Base-by-base conservation (phyloP, 129 eudicot species). In the Tanacetum coccineum region DNA sequence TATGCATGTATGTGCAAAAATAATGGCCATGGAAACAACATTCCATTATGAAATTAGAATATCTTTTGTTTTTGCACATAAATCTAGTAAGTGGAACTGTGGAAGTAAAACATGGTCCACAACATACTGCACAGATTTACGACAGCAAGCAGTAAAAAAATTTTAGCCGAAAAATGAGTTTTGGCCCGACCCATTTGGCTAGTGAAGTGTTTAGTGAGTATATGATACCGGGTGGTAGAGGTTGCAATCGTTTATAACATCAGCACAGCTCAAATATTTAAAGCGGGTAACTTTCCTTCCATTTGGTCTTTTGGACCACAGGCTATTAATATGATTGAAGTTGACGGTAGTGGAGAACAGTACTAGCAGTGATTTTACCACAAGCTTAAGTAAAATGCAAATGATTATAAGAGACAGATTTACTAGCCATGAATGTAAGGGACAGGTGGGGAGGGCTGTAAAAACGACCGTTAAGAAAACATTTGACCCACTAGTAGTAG, bases 201-300 rank as follows among this genome's bases (percentile, higher is more conserved):
- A 0, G 39, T 6, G 39, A 32, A 32, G 39, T 32, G 39, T n/a
- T n/a, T 32, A 32, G 39, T 32, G 39, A 32, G 39, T 32, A 32
- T 7, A 32, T 32, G 39, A 32, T 6, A 32, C 39, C 9, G 39
- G 39, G 39, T 6, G 8, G 9, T 32, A 36, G 10, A 7, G 42
- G 42, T 7, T 36, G 42, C 10, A 6, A 36, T 7, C 42, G 42
- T 36, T 7, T 36, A 36, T 36, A 36, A 51, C 70, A 60, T 75
- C 79, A 59, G 39, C 45, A 75, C 74, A 75, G 68, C 79, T 75
- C 69, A 67, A 36, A 65, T 57, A 68, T 59, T 75, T 68, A 76
- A 76, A 42, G 70, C 80, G 39, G 51, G 80, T 62, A 62, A 51
- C 80, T 76, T 52, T 61, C 70, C 50, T 52, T 61, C 70, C 50